These are phyloP conservation scores for Gastrodia elata DNA, from an alignment of 106 monocot genomes.

Conservation along the genomic window DNA sequence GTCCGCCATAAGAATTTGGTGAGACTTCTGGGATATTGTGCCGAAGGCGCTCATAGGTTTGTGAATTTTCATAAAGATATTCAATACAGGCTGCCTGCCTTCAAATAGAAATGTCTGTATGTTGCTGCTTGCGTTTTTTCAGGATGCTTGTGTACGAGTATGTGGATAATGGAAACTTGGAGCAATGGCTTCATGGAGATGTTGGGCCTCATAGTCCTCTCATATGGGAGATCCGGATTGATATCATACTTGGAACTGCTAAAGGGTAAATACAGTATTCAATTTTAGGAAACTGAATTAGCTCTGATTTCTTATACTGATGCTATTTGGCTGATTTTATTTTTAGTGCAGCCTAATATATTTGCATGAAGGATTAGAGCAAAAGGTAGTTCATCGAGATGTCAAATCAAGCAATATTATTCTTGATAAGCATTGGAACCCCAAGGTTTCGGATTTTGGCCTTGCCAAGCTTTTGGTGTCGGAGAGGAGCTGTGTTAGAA, in stretches of 20 bases:
- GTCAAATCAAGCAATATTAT: conserved; percentile 87
- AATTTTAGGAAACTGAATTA: not conserved
- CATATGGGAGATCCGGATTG: conserved; percentile 77
- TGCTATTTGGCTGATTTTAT: not conserved
- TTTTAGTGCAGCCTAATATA: conserved; percentile 67
- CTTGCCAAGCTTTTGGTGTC: conserved; percentile 85
- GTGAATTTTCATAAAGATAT: too few relatives aligned
- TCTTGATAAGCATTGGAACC: conserved; percentile 74
- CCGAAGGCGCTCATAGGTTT: conserved; percentile 77
- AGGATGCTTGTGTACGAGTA: conserved; percentile 94
- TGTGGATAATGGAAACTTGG: conserved; percentile 87
- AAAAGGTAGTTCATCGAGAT: conserved; percentile 90
- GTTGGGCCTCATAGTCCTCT: conserved; percentile 61
- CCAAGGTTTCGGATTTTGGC: conserved; percentile 84
- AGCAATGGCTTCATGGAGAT: conserved; percentile 93
- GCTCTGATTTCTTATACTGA: not conserved
- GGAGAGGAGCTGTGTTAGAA: conserved; percentile 79
- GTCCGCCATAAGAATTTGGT: conserved; percentile 83
- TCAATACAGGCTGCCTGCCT: too few relatives aligned
- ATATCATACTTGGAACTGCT: conserved; percentile 74
- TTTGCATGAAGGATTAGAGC: conserved; percentile 89
- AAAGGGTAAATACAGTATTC: conserved; percentile 50
- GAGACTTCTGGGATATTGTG: conserved; percentile 71
- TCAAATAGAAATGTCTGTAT: too few relatives aligned
- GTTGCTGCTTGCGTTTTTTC: too few relatives aligned